Evolutionary conservation across 345 rosid species (phyloP), one percentile per base, ranked within the genome.

Genomic region (Bruguiera sexangula): DNA sequence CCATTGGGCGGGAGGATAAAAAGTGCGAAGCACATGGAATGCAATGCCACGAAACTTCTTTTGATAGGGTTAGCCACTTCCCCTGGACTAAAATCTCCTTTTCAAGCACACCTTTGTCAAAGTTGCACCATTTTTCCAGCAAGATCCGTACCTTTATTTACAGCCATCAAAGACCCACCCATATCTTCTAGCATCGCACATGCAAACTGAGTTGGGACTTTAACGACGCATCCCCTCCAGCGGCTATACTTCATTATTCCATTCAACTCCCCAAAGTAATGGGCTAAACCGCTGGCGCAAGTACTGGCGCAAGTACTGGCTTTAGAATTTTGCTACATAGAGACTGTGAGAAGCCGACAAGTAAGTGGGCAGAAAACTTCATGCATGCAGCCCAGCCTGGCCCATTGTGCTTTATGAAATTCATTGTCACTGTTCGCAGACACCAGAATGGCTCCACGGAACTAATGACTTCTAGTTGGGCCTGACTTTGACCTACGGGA

Each of bases 21-120:
- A 58, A 61, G 69, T 2, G 51, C 19, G 8, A 31, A 10, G 75
- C 79, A 76, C 75, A 74, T 74, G 85, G 67, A 13, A 11, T 43
- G 50, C 50, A 43, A 30, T 26, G 71, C 75, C 73, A 63, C 24
- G 67, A 75, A 69, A 57, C 75, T 65, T 70, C 81, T 77, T 72
- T 81, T 71, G 46, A 81, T 65, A 72, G 74, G 53, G 48, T 15
- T 52, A 71, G 13, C 34, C 24, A 46, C 56, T 24, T 15, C 21
- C 50, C 50, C 50, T 66, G 31, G 58, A 65, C 62, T 16, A 16
- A 29, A 69, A 53, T 31, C 21, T 29, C 50, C 58, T 6, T 15
- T 34, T 22, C 73, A 60, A 66, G 75, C 62, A 22, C 22, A 30
- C 21, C 30, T 72, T 70, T 61, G 64, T 54, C 68, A 46, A 69